Conservation (phyloP, 352 stramenopile species). For the Phytopythium cucurbitacearum region DNA sequence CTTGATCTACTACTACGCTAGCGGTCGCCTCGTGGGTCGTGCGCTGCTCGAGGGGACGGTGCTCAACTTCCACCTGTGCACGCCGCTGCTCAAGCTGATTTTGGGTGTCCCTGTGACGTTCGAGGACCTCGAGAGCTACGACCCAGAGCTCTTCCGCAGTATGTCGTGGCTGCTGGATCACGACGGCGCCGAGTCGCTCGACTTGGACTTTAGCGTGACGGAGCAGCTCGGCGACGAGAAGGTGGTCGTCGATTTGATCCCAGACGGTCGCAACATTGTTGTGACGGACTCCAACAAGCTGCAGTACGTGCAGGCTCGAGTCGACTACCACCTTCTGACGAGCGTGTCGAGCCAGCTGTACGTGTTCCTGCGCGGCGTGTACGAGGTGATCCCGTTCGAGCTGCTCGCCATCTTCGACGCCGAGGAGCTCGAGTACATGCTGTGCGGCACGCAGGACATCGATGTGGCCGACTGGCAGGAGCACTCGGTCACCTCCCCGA, state of each 20-base stretch:
- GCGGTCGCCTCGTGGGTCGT: conserved; percentile 50
- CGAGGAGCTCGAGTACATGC: conserved; percentile 94
- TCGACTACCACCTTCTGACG: conserved; percentile 93
- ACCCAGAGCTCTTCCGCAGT: conserved; percentile 53
- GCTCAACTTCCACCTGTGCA: conserved; percentile 92
- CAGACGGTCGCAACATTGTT: conserved; percentile 52
- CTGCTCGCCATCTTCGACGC: conserved; percentile 95
- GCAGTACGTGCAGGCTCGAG: conserved; percentile 90
- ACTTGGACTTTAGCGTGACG: conserved; percentile 62
- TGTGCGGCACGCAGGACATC: conserved; percentile 93
- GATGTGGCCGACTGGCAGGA: conserved; percentile 93
- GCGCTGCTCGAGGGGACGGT: conserved; percentile 89
- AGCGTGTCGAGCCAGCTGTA: conserved; percentile 88
- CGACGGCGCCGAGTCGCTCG: conserved; percentile 43
- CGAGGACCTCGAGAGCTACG: conserved; percentile 89
- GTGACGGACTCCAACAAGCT: conserved; percentile 95
- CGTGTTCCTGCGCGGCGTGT: conserved; percentile 93
- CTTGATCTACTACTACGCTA: conserved; percentile 57
- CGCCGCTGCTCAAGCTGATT: conserved; percentile 97
- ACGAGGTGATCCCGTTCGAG: conserved; percentile 93
- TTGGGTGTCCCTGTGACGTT: conserved; percentile 93
- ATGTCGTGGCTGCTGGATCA: conserved; percentile 67
- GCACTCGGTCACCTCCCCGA: conserved; percentile 58
- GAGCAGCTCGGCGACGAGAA: conserved; percentile 19
- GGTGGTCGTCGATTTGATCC: conserved; percentile 52